Evolutionary conservation across 2,329 filamentous ascomycete genomes (phyloP), one percentile per base, ranked within the genome.

Genomic region (Stachybotrys chartarum): DNA sequence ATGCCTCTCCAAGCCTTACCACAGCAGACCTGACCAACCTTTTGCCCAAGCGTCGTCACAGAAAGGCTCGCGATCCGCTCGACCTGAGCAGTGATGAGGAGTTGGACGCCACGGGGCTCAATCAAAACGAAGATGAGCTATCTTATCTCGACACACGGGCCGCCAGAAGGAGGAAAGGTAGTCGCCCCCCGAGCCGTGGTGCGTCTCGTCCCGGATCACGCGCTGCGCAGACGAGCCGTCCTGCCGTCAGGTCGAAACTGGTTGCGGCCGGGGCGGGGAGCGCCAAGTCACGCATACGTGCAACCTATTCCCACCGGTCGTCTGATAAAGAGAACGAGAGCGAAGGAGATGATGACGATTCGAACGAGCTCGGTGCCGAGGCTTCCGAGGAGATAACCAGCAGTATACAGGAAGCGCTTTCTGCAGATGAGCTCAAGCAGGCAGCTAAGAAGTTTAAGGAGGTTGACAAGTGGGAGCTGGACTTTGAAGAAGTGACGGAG

Each of bases 381-480:
- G 75, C 73, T 0, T 73, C 77, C 62, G 73, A 70, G 16, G 59
- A 58, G 12, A 47, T n/a, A 47, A 24, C 45, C 7, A 24, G 11
- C 45, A 47, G 45, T 6, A n/a, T n/a, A n/a, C 7, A 3, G 16
- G 45, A 47, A 24, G 18, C 18, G 7, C 17, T 47, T 17, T n/a
- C 45, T 10, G 72, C 78, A 30, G 69, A 78, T 47, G 83, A 85
- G 73, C 72, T 88, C 58, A 81, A 81, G 68, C 73, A 77, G 52
- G 81, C 83, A 46, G 75, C 75, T 10, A 78, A 74, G 65, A 87
- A 87, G 69, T 88, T 88, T 63, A 77, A 81, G 66, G 85, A 88
- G 69, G 85, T 88, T 46, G 85, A 88, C 66, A 75, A 78, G 69
- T 88, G 84, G 84, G 77, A 85, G 70, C 70, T 88, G 58, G 82